Conservation (phyloP, 768 basidiomycete genomes). For the Agrocybe chaxingu region DNA sequence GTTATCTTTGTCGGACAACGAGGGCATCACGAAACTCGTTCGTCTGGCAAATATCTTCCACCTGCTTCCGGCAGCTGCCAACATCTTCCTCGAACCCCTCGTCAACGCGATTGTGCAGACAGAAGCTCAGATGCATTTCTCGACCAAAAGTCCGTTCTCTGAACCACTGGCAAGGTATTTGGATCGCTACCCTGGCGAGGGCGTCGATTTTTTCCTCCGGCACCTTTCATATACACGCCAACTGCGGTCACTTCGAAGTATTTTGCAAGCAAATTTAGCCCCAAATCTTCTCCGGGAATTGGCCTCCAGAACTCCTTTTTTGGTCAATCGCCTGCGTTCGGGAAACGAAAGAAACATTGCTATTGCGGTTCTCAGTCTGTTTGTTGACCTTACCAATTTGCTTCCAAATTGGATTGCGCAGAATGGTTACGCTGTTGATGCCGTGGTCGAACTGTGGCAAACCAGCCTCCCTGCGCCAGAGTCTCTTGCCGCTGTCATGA, state of each 20-base stretch:
- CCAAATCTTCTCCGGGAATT: slow-evolving; percentile 71
- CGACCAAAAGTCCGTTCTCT: slow-evolving; percentile 87
- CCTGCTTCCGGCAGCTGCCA: slow-evolving; percentile 89
- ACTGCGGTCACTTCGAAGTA: slow-evolving; percentile 79
- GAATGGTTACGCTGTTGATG: slow-evolving; percentile 64
- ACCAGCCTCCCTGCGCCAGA: slow-evolving; percentile 44
- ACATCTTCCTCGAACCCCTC: slow-evolving; percentile 87
- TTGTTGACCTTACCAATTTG: slow-evolving; percentile 70
- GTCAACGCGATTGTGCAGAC: slow-evolving; percentile 87
- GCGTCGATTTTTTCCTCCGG: slow-evolving; percentile 79
- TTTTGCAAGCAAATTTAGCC: slow-evolving; percentile 76
- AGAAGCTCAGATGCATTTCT: slow-evolving; percentile 89
- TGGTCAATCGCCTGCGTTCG: slow-evolving; percentile 51
- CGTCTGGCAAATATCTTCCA: slow-evolving; percentile 98
- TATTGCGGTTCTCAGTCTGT: slow-evolving; percentile 70
- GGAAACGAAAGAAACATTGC: slow-evolving; percentile 48
- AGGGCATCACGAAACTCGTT: slow-evolving; percentile 89
- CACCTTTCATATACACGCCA: slow-evolving; percentile 77
- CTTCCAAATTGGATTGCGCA: slow-evolving; percentile 71
- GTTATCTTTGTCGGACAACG: slow-evolving; percentile 80
- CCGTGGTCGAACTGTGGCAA: slow-evolving; percentile 73
- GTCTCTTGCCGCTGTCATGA: slow-evolving; percentile 36
- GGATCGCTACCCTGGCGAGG: slow-evolving; percentile 84
- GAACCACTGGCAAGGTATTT: slow-evolving; percentile 89
- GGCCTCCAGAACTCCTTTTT: slow-evolving; percentile 49